Conservation (phyloP, 2,329 filamentous ascomycete genomes). For the Trichophyton benhamiae region DNA sequence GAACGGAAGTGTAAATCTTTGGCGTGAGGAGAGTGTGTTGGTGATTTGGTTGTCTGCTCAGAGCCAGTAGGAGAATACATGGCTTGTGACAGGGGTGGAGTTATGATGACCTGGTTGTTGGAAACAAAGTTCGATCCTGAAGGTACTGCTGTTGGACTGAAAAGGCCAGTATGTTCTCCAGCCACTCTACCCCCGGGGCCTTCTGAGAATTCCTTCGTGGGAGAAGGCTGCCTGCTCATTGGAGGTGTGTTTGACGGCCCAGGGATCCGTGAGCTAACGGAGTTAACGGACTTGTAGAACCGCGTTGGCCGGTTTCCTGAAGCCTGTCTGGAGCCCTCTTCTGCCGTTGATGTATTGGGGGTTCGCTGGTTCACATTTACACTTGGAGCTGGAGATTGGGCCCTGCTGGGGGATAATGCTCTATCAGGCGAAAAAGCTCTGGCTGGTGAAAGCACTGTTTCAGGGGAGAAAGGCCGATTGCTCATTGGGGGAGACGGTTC, state of each 20-base stretch:
- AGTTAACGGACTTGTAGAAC: slow-evolving; percentile 2
- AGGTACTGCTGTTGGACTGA: background rate
- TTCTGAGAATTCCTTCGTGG: background rate
- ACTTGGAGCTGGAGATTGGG: background rate
- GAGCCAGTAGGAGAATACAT: background rate
- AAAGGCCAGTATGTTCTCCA: background rate
- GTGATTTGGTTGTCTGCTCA: background rate
- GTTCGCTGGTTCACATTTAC: background rate
- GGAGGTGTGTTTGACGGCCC: background rate
- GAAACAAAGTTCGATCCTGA: background rate
- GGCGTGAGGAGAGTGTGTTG: background rate
- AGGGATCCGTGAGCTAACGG: background rate
- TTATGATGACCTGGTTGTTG: background rate
- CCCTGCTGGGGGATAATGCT: background rate
- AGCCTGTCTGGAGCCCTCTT: background rate
- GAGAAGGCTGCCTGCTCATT: background rate
- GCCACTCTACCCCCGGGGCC: background rate
- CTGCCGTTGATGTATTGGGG: background rate
- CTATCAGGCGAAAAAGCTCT: background rate
- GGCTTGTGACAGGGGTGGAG: background rate
- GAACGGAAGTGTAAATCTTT: slow-evolving; percentile 25
- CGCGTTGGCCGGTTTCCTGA: background rate
- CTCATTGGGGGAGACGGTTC: background rate
- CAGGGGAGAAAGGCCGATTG: background rate
- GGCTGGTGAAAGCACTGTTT: background rate